Conservation (phyloP, 768 basidiomycete species). For the Russula sp. region DNA sequence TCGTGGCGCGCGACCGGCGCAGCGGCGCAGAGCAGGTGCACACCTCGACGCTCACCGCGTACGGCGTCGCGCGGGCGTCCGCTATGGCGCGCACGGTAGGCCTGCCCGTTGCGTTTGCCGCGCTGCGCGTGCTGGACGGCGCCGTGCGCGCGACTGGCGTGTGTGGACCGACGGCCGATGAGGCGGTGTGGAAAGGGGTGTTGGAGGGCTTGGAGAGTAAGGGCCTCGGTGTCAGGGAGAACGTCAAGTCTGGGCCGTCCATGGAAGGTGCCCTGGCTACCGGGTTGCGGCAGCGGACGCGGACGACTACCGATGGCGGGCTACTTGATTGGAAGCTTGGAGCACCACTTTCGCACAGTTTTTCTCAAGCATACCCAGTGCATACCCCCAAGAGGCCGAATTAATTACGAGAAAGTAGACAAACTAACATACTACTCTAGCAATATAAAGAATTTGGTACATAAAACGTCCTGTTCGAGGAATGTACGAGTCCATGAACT, state of each 20-base stretch:
- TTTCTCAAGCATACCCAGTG: neutral
- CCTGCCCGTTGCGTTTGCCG: conserved; percentile 78
- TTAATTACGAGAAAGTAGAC: neutral
- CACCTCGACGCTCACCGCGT: conserved; percentile 57
- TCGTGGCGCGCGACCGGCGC: conserved; percentile 40
- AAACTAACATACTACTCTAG: neutral
- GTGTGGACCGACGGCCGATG: conserved; percentile 52
- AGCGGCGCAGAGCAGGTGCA: conserved; percentile 42
- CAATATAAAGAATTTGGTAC: neutral
- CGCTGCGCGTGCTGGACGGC: conserved; percentile 63
- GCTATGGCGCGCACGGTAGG: conserved; percentile 94
- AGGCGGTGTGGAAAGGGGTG: conserved; percentile 54
- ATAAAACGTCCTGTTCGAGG: neutral
- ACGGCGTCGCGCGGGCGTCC: conserved; percentile 50
- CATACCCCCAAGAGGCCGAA: neutral
- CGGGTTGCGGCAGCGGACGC: conserved; percentile 12
- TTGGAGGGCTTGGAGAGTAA: conserved; percentile 50
- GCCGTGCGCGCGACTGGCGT: conserved; percentile 48
- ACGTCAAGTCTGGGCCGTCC: conserved; percentile 34
- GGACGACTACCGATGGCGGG: neutral
- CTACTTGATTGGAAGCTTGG: neutral
- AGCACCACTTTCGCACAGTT: neutral
- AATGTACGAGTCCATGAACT: neutral
- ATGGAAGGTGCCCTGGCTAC: conserved; percentile 30
- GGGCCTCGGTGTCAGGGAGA: conserved; percentile 36